Base-by-base conservation (phyloP, 495 filamentous ascomycete genomes). In the Monascus purpureus region DNA sequence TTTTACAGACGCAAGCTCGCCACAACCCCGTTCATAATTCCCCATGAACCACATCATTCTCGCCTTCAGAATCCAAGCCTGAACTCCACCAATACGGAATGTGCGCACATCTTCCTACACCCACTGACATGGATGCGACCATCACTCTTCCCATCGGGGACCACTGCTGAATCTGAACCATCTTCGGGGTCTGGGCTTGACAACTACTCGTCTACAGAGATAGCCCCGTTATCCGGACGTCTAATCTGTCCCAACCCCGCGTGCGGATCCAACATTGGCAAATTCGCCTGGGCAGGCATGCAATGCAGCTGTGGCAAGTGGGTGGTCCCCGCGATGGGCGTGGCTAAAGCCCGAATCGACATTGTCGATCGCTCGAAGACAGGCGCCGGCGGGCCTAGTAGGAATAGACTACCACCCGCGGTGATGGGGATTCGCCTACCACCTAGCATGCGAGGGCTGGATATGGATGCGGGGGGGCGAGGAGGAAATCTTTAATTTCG, bases 231-330 rank as follows among this genome's bases (percentile, higher is more conserved):
- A 12, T 77, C 83, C 8, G 87, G 87, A 6, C 75, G 85, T 17
- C 53, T 97, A 25, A 76, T 76, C 25, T 95, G 88, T 48, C 84
- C 88, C 17, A 79, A 77, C 41, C 20, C 46, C 0, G 80, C 77
- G 41, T 95, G 90, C 47, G 60, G 55, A 9, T 72, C 77, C 13
- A 82, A 85, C 29, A 73, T 96, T 14, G 90, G 92, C 25, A 77
- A 87, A 39, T 95, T 94, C 45, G 80, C 86, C 17, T 97, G 92
- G 88, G 81, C 92, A 47, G 90, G 92, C 33, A 73, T 95, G 62
- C 77, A 72, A 53, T 97, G 90, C 59, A 93, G 77, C 41, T 96
- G 90, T 53, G 75, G 77, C 23, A 70, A 79, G 19, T 94, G 92
- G 86, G 65, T 93, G 7, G 75, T 84, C 13, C 92, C 92, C n/a